These are phyloP conservation scores for Mortierella sp. DNA, from an alignment of 371 early-diverging fungal species.

Conservation along the genomic window DNA sequence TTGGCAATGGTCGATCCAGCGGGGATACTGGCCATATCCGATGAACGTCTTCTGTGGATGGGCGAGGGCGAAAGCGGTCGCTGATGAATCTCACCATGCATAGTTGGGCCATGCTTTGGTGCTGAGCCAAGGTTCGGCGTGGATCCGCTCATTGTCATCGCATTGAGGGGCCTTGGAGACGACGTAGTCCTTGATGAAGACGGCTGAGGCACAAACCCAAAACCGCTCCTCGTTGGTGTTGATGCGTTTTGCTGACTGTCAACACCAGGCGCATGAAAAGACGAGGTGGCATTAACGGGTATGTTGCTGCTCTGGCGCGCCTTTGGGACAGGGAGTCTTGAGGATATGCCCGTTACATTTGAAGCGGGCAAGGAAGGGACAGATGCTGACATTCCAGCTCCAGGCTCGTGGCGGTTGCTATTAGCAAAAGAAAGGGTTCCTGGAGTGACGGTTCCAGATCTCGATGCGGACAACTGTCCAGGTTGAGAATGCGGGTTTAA, in stretches of 20 bases:
- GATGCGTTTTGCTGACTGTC: neutral
- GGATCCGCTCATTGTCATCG: slow-evolving; percentile 3
- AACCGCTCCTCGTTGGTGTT: neutral
- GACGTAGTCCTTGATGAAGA: neutral
- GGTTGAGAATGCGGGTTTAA: neutral
- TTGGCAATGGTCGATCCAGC: slow-evolving; percentile 22
- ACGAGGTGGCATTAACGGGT: neutral
- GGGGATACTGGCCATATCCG: slow-evolving; percentile 24
- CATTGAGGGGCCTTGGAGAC: neutral
- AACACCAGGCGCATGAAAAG: neutral
- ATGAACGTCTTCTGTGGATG: slow-evolving; percentile 20
- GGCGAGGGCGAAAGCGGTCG: slow-evolving; percentile 8
- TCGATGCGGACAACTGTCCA: neutral
- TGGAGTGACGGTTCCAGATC: neutral
- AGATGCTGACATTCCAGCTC: neutral
- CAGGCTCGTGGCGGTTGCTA: neutral
- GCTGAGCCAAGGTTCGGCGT: neutral
- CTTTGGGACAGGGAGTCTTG: slow-evolving; percentile 31
- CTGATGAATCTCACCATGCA: slow-evolving; percentile 6
- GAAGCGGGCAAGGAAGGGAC: slow-evolving; percentile 2
- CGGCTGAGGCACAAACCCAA: neutral
- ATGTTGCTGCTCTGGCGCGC: slow-evolving; percentile 2
- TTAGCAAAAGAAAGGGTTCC: neutral
- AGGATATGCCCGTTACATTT: neutral
- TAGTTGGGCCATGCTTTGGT: neutral